Evolutionary conservation across 2,329 filamentous ascomycete species (phyloP), one percentile per base, ranked within the genome.

Genomic region (Phoma herbarum): DNA sequence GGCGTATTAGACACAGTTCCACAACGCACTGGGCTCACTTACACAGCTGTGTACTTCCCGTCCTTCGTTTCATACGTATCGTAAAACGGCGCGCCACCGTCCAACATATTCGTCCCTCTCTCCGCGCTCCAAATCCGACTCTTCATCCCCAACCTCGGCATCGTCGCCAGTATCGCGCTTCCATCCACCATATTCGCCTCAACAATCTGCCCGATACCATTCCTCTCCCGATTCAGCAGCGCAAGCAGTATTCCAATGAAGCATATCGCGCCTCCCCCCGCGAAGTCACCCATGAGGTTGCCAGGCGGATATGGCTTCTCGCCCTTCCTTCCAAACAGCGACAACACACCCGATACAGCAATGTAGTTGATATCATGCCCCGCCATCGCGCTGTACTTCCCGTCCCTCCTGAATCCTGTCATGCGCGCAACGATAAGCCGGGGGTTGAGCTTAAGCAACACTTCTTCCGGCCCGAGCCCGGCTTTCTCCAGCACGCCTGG

Each of bases 151-250:
- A 96, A 80, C 31, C 94, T 83, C 50, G 91, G 89, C 79, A 94
- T 94, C 0, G 88, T 90, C 1, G 89, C 88, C 25, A 98, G 80
- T 76, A 94, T 94, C 33, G 88, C 86, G 22, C 85, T 86, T 9
- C 94, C 94, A 79, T 98, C 94, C 12, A 97, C 94, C 94, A 98
- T 98, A 77, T 96, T 97, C 16, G 91, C 92, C 79, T 97, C 92
- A 9, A 98, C 93, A 12, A 97, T 89, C 78, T 97, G 94, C 0
- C 94, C 94, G 2, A 79, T 61, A 0, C 92, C 92, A 0, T 82
- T 88, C 42, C 77, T 79, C 47, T 83, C 80, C 31, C 92, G 82
- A 14, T 87, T 83, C 10, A 96, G 70, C 59, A 98, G 77, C 0
- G 95, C 94, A 20, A 97, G 81, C 54, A 97, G 76, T 4, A 98